Evolutionary conservation across 345 rosid genomes (phyloP).

Genomic region (Limnanthes douglasii): DNA sequence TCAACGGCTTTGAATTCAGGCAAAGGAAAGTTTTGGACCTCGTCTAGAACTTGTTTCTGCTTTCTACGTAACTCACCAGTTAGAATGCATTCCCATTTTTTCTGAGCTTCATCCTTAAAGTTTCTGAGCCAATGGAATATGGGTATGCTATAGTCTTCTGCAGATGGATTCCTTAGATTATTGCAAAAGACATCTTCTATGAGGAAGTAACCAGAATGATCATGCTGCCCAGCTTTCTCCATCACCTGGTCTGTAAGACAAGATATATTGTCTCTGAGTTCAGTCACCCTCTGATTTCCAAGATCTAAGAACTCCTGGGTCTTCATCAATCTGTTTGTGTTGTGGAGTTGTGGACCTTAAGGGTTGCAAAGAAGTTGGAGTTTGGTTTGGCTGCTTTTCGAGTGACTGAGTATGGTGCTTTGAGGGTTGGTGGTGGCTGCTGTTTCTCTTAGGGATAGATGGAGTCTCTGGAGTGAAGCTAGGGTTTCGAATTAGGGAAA

Average conservation of each 20-base stretch:
- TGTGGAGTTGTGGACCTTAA: no score
- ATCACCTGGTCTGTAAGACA: constrained; percentile 62
- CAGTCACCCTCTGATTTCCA: constrained; percentile 55
- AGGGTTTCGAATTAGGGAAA: no score
- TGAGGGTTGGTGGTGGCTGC: no score
- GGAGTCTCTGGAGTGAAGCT: no score
- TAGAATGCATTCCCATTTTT: constrained; percentile 53
- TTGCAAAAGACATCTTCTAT: constrained; percentile 69
- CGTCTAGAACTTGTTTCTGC: constrained; percentile 36
- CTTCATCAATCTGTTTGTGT: no score
- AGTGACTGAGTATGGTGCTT: no score
- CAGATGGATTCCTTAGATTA: constrained; percentile 54
- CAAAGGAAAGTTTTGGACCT: constrained; percentile 17
- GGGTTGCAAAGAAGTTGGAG: no score
- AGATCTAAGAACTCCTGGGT: constrained; percentile 76
- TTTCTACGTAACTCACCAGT: constrained; percentile 43
- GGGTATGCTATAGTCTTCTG: constrained; percentile 59
- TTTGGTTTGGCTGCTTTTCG: no score
- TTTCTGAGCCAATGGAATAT: constrained; percentile 60
- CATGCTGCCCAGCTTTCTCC: constrained; percentile 50
- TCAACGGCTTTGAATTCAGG: constrained; percentile 39
- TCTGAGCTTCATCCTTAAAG: constrained; percentile 50
- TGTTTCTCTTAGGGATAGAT: no score
- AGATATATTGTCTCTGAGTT: constrained; percentile 63
- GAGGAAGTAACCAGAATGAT: constrained; percentile 87